These are phyloP conservation scores for Erysiphe pisi DNA, from an alignment of 2,329 filamentous ascomycete genomes.

Conservation along the genomic window DNA sequence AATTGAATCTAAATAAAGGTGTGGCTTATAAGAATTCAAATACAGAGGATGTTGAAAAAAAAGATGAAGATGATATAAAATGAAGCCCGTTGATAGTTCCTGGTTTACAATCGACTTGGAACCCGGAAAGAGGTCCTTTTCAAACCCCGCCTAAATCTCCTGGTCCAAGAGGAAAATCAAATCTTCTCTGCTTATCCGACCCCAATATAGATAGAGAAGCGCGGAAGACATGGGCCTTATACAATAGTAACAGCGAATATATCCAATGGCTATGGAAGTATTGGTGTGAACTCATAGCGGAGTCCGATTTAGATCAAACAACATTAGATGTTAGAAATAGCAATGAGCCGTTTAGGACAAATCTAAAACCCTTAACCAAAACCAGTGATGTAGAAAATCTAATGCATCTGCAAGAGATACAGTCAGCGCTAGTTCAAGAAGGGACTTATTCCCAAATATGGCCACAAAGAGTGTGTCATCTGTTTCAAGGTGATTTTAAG, in stretches of 20 bases:
- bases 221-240: neutral
- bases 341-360: neutral
- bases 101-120: conserved; percentile 13
- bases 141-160: neutral
- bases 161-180: conserved; percentile 18
- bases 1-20: neutral
- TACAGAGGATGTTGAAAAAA: neutral
- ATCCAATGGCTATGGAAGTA: conserved; percentile 9
- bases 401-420: neutral
- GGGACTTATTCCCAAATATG: neutral
- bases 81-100: conserved; percentile 11
- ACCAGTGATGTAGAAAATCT: neutral
- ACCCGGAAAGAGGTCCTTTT: conserved; percentile 22
- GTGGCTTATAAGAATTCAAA: neutral
- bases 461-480: neutral
- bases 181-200: conserved; percentile 22
- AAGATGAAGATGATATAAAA: neutral
- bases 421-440: neutral
- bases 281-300: neutral
- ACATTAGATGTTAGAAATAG: neutral
- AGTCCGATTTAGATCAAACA: neutral
- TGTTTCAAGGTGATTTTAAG: neutral
- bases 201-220: conserved; percentile 9
- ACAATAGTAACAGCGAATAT: neutral
- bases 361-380: neutral